A percentile compares a stretch with the other conserved stretches of the same genome.
phyloP scores from a whole-genome alignment of 805 yeast species.

The Tetrapisispora arboricola region DNA sequence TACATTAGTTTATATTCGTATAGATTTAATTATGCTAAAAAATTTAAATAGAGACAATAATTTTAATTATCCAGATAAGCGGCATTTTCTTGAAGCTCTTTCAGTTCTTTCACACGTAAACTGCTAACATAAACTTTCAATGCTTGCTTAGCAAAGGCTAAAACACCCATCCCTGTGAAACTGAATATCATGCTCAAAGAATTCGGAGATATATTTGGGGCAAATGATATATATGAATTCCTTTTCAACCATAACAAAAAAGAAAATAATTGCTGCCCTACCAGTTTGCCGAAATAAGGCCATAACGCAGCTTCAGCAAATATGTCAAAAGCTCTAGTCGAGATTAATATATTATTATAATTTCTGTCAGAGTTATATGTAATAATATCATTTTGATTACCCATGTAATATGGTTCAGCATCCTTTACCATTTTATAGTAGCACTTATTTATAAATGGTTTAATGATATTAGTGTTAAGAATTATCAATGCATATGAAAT shows the following conservation, averaged over 20 bases:
- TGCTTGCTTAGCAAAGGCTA: slow-evolving; percentile 12
- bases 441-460: slow-evolving; percentile 7
- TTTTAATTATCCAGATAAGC: background rate
- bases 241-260: slow-evolving; percentile 6
- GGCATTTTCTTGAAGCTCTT: slow-evolving; percentile 3
- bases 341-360: slow-evolving; percentile 9
- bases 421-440: slow-evolving; percentile 8
- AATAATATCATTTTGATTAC: background rate
- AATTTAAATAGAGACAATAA: background rate
- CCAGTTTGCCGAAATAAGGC: slow-evolving; percentile 13
- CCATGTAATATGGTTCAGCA: slow-evolving; percentile 7
- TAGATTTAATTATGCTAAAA: no score
- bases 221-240: slow-evolving; percentile 3
- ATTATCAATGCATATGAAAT: slow-evolving; percentile 5
- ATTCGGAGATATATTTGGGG: slow-evolving; percentile 11
- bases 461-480: slow-evolving; percentile 4
- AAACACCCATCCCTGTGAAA: slow-evolving; percentile 18
- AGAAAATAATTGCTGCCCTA: slow-evolving; percentile 10
- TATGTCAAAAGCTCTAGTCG: slow-evolving; percentile 12
- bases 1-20: background rate
- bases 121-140: slow-evolving; percentile 10
- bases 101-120: slow-evolving; percentile 14
- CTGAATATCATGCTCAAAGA: slow-evolving; percentile 18
- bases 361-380: slow-evolving; percentile 3
- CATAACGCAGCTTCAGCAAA: slow-evolving; percentile 12